Base-by-base conservation (phyloP, 345 rosid genomes). In the Triadica sebifera region DNA sequence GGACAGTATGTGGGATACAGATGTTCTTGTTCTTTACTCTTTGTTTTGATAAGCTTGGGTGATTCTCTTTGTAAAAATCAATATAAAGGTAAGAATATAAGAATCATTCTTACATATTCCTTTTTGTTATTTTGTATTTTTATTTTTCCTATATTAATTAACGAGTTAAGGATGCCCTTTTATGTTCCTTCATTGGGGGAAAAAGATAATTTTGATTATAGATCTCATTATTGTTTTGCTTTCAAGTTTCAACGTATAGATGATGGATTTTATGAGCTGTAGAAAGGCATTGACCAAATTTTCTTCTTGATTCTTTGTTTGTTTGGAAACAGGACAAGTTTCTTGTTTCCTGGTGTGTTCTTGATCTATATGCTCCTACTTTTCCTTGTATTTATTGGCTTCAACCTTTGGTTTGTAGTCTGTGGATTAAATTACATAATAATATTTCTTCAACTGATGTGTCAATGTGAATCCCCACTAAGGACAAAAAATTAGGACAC, bases 401-500 rank as follows among this genome's bases (percentile, higher is more conserved):
- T 74, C 53, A 50, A 51, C 49, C 59, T 50, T 66, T 45, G 46
- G 51, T 66, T 52, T 51, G 69, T 71, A 70, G 60, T 66, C 74
- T 75, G 8, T 71, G 65, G 62, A 71, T 65, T 71, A 55, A 70
- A 72, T 67, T 38, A 66, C 38, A 65, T 24, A 70, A 22, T 41
- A 76, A 74, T 52, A 19, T 77, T 70, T 39, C 69, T 24, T 56
- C 71, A 56, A 78, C 64, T 76, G 80, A 34, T 78, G 80, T 68
- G 75, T 70, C 80, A 51, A 77, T 73, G 80, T 76, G 72, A 75
- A 69, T 80, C 74, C 83, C 77, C 70, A 72, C 77, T 71, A 73
- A 78, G 69, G 85, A 82, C 83, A 82, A 80, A 77, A 67, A 65
- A 70, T 82, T 65, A 80, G 84, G 90, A 84, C 90, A 89, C 79